Percentiles rank a stretch among this genome's conserved stretches.
Evolutionary conservation across 1,284 basidiomycete species (phyloP).

Genomic region (Cutaneotrichosporon cutaneum): DNA sequence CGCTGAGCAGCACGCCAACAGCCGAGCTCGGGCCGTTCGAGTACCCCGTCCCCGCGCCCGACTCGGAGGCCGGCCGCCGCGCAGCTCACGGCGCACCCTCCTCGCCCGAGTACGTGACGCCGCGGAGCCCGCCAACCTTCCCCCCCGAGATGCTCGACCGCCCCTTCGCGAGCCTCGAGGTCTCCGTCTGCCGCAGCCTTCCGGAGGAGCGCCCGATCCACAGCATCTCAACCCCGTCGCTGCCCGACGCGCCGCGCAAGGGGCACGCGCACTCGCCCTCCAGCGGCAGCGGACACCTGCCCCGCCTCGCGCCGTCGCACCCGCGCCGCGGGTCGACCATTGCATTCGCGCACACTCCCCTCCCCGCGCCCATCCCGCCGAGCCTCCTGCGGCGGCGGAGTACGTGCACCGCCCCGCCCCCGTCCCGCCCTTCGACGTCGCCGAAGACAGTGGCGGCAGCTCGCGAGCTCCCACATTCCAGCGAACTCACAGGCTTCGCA

Average conservation of each 20-base stretch:
- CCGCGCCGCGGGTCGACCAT: conserved; percentile 17
- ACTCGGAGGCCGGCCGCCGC: background rate
- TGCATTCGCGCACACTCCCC: conserved; percentile 27
- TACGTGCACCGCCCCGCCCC: background rate
- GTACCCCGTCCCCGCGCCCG: conserved; percentile 27
- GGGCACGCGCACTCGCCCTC: conserved; percentile 2
- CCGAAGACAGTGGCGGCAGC: background rate
- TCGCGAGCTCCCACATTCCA: no score
- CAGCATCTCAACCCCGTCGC: no score
- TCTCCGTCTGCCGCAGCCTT: no score
- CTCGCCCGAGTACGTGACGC: no score
- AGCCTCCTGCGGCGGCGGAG: conserved; percentile 29
- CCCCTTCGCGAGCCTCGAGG: no score
- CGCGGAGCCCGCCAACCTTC: no score
- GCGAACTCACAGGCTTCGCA: background rate
- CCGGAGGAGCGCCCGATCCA: no score
- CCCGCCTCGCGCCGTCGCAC: background rate
- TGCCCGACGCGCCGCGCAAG: background rate
- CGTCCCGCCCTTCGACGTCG: background rate
- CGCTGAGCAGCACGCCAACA: conserved; percentile 27
- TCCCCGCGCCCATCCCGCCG: conserved; percentile 34
- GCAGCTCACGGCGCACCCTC: background rate
- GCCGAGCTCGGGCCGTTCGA: conserved; percentile 41
- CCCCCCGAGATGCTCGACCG: no score
- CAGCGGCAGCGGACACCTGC: conserved; percentile 4